phyloP scores from a whole-genome alignment of 805 yeast genomes.

The Cyberlindnera petersonii region DNA sequence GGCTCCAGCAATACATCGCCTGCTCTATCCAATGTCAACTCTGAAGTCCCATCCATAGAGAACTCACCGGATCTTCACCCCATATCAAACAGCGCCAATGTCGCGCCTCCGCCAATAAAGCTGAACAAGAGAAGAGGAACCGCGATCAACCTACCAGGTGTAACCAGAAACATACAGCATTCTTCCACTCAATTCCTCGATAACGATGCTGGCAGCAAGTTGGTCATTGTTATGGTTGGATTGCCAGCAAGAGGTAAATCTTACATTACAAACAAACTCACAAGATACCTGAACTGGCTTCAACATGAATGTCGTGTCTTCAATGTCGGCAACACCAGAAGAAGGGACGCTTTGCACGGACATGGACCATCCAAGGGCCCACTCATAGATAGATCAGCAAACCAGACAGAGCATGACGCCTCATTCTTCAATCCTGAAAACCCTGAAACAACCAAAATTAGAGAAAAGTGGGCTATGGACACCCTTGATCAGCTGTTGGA shows the following conservation, averaged over 20 bases:
- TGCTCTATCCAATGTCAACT: conserved; percentile 25
- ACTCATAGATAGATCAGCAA: conserved; percentile 39
- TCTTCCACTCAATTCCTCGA: conserved; percentile 36
- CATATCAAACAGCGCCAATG: neutral
- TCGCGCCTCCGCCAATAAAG: conserved; percentile 22
- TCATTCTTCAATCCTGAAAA: conserved; percentile 84
- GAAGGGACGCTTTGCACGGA: conserved; percentile 53
- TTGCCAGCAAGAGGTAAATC: conserved; percentile 94
- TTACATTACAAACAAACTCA: conserved; percentile 85
- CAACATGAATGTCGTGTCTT: conserved; percentile 88
- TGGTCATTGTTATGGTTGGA: conserved; percentile 96
- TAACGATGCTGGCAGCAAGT: conserved; percentile 71
- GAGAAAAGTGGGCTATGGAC: conserved; percentile 96
- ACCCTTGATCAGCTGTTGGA: conserved; percentile 81
- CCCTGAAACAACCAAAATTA: conserved; percentile 51
- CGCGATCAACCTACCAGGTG: conserved; percentile 88
- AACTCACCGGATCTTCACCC: conserved; percentile 28
- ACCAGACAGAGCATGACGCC: conserved; percentile 58
- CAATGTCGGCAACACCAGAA: conserved; percentile 92
- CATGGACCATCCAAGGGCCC: conserved; percentile 72
- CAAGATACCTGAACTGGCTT: conserved; percentile 88
- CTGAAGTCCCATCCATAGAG: conserved; percentile 29
- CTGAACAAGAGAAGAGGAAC: conserved; percentile 58
- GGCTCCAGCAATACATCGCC: conserved; percentile 58
- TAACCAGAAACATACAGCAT: conserved; percentile 61